phyloP scores from a whole-genome alignment of 1,139 yeast genomes.

The Saccharomyces hybrid region DNA sequence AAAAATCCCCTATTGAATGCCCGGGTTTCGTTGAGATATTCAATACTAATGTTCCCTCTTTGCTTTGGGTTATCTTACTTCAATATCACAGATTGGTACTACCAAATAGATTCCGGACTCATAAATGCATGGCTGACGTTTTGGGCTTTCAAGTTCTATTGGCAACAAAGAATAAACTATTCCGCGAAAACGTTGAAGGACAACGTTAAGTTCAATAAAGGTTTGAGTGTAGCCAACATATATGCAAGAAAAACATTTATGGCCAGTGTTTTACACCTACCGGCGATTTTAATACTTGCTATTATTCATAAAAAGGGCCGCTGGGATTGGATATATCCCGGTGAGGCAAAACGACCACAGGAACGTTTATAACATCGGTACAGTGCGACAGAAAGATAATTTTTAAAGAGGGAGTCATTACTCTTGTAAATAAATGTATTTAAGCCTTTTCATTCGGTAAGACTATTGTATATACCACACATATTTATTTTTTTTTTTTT shows the following conservation, averaged over 20 bases:
- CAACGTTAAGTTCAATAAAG: conserved; percentile 43
- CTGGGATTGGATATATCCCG: conserved; percentile 64
- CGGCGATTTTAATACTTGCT: conserved; percentile 80
- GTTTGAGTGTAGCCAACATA: conserved; percentile 48
- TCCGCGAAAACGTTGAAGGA: conserved; percentile 31
- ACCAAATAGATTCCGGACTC: conserved; percentile 69
- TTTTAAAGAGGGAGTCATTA: background rate
- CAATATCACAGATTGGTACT: conserved; percentile 76
- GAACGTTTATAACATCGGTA: background rate
- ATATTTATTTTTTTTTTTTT: background rate
- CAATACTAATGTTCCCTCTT: conserved; percentile 83
- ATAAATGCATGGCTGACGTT: conserved; percentile 81
- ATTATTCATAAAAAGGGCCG: conserved; percentile 93
- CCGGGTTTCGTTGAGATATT: conserved; percentile 83
- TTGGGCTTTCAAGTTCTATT: conserved; percentile 78
- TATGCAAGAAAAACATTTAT: conserved; percentile 83
- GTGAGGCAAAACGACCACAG: background rate
- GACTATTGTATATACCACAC: background rate
- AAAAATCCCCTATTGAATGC: conserved; percentile 89
- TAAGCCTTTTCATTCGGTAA: background rate
- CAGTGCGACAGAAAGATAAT: background rate
- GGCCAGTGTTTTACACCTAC: conserved; percentile 93
- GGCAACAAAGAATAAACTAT: conserved; percentile 58
- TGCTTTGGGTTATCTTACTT: conserved; percentile 77
- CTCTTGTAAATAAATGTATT: background rate